A percentile compares a stretch with the other conserved stretches of the same genome.
Conservation (phyloP, 495 filamentous ascomycete genomes). For the Aspergillus asperescens region DNA sequence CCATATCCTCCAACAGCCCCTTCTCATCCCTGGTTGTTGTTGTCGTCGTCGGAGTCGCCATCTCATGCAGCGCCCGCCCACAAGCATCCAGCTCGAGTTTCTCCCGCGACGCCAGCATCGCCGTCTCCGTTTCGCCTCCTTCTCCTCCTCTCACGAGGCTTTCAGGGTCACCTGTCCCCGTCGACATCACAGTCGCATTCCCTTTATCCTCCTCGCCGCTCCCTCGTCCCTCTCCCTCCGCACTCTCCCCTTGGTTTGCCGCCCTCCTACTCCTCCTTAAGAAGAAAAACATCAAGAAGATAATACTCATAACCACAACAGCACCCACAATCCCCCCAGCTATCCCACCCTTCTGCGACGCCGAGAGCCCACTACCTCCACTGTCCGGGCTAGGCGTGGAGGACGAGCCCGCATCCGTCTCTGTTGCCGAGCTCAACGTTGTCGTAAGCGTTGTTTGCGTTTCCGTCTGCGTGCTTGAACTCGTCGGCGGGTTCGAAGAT, state of each 20-base stretch:
- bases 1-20: not conserved
- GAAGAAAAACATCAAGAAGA: slow-evolving; percentile 1
- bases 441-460: not conserved
- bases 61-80: slow-evolving; percentile 9
- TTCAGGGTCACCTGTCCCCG: slow-evolving; percentile 9
- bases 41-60: not conserved
- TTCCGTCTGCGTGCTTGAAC: not conserved
- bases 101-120: slow-evolving; percentile 15
- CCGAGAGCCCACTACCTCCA: not conserved
- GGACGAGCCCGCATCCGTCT: not conserved
- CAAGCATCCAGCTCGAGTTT: slow-evolving; percentile 9
- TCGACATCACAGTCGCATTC: not conserved
- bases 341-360: slow-evolving; percentile 8
- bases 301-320: slow-evolving; percentile 1
- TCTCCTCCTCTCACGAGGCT: not conserved
- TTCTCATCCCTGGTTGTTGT: not conserved
- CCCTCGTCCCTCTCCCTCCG: slow-evolving; percentile 12
- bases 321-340: slow-evolving; percentile 8
- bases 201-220: not conserved
- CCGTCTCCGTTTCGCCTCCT: slow-evolving; percentile 6
- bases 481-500: not conserved
- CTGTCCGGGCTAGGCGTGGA: not conserved
- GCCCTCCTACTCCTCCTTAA: not conserved
- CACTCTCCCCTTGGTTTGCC: slow-evolving; percentile 6
- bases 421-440: not conserved